These are phyloP conservation scores for Saccharomyces jurei DNA, from an alignment of 805 yeast species.

Conservation along the genomic window DNA sequence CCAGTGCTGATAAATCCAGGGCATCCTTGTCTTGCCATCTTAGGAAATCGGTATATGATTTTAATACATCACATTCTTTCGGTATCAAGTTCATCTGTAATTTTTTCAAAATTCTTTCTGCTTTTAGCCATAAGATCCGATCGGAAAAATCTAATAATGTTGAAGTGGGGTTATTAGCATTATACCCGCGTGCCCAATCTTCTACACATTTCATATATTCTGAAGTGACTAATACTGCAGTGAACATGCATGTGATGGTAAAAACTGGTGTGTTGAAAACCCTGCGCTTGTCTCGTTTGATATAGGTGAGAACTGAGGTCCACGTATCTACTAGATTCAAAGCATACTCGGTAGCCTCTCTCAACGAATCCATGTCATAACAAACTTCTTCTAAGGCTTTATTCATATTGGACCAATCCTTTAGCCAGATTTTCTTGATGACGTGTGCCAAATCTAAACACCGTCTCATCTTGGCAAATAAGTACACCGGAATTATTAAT, in stretches of 20 bases:
- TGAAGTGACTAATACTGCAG: conserved; percentile 48
- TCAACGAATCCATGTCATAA: conserved; percentile 52
- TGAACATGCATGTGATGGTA: conserved; percentile 60
- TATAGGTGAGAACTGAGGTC: conserved; percentile 60
- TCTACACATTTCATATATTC: conserved; percentile 53
- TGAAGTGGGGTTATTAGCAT: conserved; percentile 15
- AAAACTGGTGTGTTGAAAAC: conserved; percentile 47
- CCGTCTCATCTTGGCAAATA: conserved; percentile 59
- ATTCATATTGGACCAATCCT: conserved; percentile 67
- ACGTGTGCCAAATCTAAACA: conserved; percentile 56
- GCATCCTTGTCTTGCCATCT: conserved; percentile 46
- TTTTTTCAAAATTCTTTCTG: conserved; percentile 51
- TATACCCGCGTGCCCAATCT: conserved; percentile 34
- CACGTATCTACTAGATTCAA: conserved; percentile 56
- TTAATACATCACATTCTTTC: conserved; percentile 37
- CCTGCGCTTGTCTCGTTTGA: neutral
- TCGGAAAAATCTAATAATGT: conserved; percentile 37
- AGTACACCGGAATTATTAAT: conserved; percentile 56
- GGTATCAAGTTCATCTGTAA: conserved; percentile 53
- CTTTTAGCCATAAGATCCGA: conserved; percentile 53
- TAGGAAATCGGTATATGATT: conserved; percentile 51
- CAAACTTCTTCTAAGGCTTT: conserved; percentile 38
- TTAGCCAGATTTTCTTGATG: conserved; percentile 49
- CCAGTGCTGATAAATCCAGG: conserved; percentile 19
- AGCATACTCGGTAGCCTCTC: conserved; percentile 54